Conservation (phyloP, 2,329 filamentous ascomycete genomes). For the Diplocarpon rosae region DNA sequence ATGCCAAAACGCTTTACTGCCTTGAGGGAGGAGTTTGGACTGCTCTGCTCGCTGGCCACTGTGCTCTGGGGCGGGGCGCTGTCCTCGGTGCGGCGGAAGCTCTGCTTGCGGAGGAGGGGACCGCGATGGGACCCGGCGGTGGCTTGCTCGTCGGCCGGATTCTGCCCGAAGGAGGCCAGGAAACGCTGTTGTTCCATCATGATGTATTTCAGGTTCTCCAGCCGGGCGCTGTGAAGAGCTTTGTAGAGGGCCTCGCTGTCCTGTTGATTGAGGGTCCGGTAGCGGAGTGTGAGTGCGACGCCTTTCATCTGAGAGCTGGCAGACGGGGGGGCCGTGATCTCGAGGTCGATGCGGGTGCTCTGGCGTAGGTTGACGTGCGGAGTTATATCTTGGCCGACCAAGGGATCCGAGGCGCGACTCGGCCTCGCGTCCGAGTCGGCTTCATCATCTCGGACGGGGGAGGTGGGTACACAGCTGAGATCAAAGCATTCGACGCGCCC, state of each 20-base stretch:
- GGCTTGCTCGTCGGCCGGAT: slow-evolving; percentile 33
- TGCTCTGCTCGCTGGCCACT: slow-evolving; percentile 58
- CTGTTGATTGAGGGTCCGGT: slow-evolving; percentile 64
- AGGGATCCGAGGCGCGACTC: slow-evolving; percentile 1
- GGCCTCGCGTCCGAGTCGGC: slow-evolving; percentile 19
- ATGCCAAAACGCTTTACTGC: slow-evolving; percentile 62
- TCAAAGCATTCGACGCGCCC: slow-evolving; percentile 49
- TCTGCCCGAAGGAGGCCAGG: slow-evolving; percentile 44
- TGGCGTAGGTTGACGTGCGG: slow-evolving; percentile 82
- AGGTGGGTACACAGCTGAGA: slow-evolving; percentile 29
- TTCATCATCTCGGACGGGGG: slow-evolving; percentile 21
- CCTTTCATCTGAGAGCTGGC: slow-evolving; percentile 56
- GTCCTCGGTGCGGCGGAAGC: slow-evolving; percentile 38
- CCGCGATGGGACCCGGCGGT: slow-evolving; percentile 34
- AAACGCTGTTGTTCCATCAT: slow-evolving; percentile 53
- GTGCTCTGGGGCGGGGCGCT: slow-evolving; percentile 48
- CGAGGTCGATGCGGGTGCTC: slow-evolving; percentile 86
- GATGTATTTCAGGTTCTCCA: slow-evolving; percentile 86
- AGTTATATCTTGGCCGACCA: slow-evolving; percentile 69
- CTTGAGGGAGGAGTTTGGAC: slow-evolving; percentile 56
- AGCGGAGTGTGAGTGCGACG: slow-evolving; percentile 53
- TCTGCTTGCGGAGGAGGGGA: slow-evolving; percentile 36
- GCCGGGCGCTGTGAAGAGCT: slow-evolving; percentile 77
- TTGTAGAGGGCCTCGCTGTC: slow-evolving; percentile 78
- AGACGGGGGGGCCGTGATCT: slow-evolving; percentile 79